Base-by-base conservation (phyloP, 495 filamentous ascomycete genomes). In the Penicillium diatomitis region DNA sequence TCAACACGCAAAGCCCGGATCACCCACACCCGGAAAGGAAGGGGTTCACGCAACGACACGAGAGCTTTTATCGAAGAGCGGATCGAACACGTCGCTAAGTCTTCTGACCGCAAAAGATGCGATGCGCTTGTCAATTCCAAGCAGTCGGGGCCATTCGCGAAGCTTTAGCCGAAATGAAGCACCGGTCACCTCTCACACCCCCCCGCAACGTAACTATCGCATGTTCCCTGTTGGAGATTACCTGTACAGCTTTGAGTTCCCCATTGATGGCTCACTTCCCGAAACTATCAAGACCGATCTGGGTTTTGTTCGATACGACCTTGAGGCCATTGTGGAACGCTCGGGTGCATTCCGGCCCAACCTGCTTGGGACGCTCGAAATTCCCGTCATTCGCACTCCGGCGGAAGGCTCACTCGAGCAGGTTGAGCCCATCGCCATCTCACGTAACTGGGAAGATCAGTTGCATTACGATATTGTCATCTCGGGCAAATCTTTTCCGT, bases 391-490 rank as follows among this genome's bases (percentile, higher is more conserved):
- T 30, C 84, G 92, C 10, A 83, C 91, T 2, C 92, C 92, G 0
- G 83, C 91, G 11, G 89, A 97, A 69, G 80, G 90, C 42, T 97
- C 91, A 4, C 71, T 97, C 43, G 94, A 98, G 60, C 87, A 89
- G 65, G 82, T 90, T 29, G 92, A 98, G 60, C 92, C 92, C 9
- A 98, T 98, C 64, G 91, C 91, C 20, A 97, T 98, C 57, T 96
- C 87, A 46, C 76, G 92, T 28, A 90, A 89, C 48, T 98, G 92
- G 92, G 92, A 98, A 58, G 94, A 98, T 58, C 92, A 98, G 59
- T 77, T 98, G 32, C 90, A 96, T 58, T 98, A 98, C 66, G 92
- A 98, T 57, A 98, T 98, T 51, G 87, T 97, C 56, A 96, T 98
- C 51, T 96, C 91, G 3, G 92, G 94, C 44, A 98, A 98, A 80